phyloP scores from a whole-genome alignment of 192 early-diverging fungal genomes.

The Rhizophagus sp. region DNA sequence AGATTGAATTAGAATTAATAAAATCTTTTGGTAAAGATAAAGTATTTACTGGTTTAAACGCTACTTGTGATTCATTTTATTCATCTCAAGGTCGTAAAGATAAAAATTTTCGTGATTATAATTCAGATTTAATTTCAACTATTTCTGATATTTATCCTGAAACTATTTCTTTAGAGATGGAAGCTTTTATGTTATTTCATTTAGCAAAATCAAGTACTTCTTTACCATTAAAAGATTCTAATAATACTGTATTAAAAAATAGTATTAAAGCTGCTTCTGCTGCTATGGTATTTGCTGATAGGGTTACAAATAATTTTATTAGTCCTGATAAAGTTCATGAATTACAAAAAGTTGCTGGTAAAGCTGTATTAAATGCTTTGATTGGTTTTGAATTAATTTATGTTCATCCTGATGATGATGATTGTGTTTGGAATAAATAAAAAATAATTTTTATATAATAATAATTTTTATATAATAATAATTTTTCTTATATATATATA shows the following conservation, averaged over 20 bases:
- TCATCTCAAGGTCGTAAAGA: slow-evolving; percentile 78
- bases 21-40: neutral
- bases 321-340: slow-evolving; percentile 46
- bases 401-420: neutral
- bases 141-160: slow-evolving; percentile 51
- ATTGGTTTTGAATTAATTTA: slow-evolving; percentile 37
- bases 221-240: slow-evolving; percentile 20
- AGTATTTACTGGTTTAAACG: slow-evolving; percentile 66
- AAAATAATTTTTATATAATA: neutral
- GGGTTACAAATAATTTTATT: slow-evolving; percentile 70
- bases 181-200: slow-evolving; percentile 82
- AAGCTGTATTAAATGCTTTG: slow-evolving; percentile 64
- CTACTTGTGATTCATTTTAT: slow-evolving; percentile 86
- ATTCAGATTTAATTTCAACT: slow-evolving; percentile 59
- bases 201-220: slow-evolving; percentile 57
- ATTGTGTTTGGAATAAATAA: slow-evolving; percentile 4
- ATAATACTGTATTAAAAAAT: neutral
- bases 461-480: too few species aligned
- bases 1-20: neutral
- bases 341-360: slow-evolving; percentile 57
- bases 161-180: slow-evolving; percentile 80
- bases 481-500: too few species aligned
- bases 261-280: slow-evolving; percentile 75
- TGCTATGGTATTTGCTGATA: slow-evolving; percentile 82
- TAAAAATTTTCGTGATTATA: slow-evolving; percentile 73